Evolutionary conservation across 768 basidiomycete species (phyloP).

Genomic region (Mycena rebaudengoi): DNA sequence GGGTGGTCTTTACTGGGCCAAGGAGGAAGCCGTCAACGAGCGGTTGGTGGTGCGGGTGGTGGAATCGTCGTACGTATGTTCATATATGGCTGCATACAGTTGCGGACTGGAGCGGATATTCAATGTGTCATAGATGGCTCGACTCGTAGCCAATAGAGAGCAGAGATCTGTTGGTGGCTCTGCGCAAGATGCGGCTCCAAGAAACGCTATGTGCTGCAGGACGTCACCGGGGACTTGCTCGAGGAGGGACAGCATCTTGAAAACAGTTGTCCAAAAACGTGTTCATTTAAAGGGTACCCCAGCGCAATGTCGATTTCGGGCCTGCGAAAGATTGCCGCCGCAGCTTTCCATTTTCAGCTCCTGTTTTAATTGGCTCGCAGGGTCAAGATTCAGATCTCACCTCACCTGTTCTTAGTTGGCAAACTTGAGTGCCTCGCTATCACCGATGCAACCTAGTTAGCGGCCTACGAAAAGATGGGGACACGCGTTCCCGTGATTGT

Average conservation of each 20-base stretch:
- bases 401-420: constrained; percentile 1
- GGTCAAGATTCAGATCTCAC: constrained; percentile 14
- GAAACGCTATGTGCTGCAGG: constrained; percentile 62
- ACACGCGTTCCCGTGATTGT: background rate
- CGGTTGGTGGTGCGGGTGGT: constrained; percentile 37
- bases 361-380: background rate
- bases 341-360: constrained; percentile 1
- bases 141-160: constrained; percentile 55
- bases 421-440: constrained; percentile 6
- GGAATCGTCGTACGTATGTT: constrained; percentile 54
- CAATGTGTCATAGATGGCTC: constrained; percentile 53
- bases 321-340: constrained; percentile 14
- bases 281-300: constrained; percentile 22
- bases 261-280: background rate
- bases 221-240: constrained; percentile 63
- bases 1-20: no score
- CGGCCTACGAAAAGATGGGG: background rate
- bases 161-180: constrained; percentile 52
- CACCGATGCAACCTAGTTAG: constrained; percentile 17
- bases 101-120: constrained; percentile 54
- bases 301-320: constrained; percentile 20
- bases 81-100: constrained; percentile 65
- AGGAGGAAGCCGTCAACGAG: constrained; percentile 46
- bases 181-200: constrained; percentile 47
- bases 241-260: constrained; percentile 53